phyloP scores from a whole-genome alignment of 108 stramenopile genomes.

The Fragilariopsis cylindrus region DNA sequence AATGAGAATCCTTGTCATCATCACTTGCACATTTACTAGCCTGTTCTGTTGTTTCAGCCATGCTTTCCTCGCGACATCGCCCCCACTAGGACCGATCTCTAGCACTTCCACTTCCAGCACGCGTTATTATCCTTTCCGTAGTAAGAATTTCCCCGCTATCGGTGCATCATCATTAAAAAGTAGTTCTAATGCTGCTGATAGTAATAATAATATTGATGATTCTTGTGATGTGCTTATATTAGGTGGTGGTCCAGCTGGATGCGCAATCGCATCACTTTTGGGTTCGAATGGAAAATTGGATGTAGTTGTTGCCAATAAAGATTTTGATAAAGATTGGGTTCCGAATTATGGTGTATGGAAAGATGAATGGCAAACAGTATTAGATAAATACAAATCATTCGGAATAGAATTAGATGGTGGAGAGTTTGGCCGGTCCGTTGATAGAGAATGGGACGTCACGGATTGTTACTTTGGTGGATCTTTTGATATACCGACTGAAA shows the following conservation, averaged over 20 bases:
- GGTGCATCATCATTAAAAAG: too few species aligned
- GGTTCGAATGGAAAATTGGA: conserved; percentile 46
- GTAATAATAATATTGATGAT: conserved; percentile 36
- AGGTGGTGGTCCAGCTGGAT: conserved; percentile 77
- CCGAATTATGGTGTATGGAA: conserved; percentile 96
- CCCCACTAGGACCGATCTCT: too few species aligned
- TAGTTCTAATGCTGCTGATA: neutral
- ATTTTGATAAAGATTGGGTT: conserved; percentile 75
- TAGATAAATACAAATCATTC: conserved; percentile 33
- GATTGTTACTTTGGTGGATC: conserved; percentile 94
- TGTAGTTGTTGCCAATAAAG: conserved; percentile 80
- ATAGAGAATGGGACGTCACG: conserved; percentile 81
- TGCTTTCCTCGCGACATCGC: too few species aligned
- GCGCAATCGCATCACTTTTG: conserved; percentile 75
- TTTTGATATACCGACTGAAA: conserved; percentile 75
- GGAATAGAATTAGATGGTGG: conserved; percentile 53
- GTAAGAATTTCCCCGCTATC: too few species aligned
- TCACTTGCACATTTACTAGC: too few species aligned
- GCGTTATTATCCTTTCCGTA: too few species aligned
- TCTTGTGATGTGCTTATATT: conserved; percentile 80
- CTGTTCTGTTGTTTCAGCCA: too few species aligned
- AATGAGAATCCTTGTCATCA: too few species aligned
- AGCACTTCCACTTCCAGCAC: too few species aligned
- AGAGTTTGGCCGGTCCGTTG: conserved; percentile 44
- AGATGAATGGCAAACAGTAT: conserved; percentile 90